Conservation (phyloP, 1,284 basidiomycete species). For the Mrakiaceae sp. region DNA sequence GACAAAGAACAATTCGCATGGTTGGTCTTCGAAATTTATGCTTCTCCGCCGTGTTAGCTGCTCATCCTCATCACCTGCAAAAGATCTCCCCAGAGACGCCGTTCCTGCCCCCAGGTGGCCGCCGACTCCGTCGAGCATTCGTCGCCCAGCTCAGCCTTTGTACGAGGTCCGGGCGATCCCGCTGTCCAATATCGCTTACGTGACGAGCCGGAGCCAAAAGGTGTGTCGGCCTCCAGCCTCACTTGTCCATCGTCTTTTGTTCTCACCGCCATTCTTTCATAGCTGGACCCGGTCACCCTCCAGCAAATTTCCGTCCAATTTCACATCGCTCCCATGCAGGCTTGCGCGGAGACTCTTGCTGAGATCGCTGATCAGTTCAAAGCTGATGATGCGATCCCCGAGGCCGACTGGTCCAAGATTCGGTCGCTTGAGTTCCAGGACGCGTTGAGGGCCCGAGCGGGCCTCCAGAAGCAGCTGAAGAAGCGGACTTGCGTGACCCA, state of each 20-base stretch:
- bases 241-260: constrained; percentile 12
- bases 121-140: constrained; percentile 38
- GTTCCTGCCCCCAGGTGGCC: constrained; percentile 59
- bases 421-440: constrained; percentile 90
- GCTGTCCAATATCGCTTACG: constrained; percentile 61
- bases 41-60: constrained; percentile 5
- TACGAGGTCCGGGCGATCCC: constrained; percentile 64
- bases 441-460: constrained; percentile 50
- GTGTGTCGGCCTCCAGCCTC: constrained; percentile 33
- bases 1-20: constrained; percentile 46
- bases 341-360: constrained; percentile 43
- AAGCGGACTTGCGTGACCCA: constrained; percentile 48
- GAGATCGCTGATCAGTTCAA: constrained; percentile 44
- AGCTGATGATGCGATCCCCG: constrained; percentile 44
- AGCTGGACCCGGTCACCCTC: constrained; percentile 52
- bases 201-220: constrained; percentile 62
- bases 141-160: constrained; percentile 38
- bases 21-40: constrained; percentile 33
- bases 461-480: constrained; percentile 39
- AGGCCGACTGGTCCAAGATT: constrained; percentile 74
- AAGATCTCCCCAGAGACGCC: background rate
- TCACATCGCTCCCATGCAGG: constrained; percentile 51
- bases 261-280: constrained; percentile 1
- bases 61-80: background rate
- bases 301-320: constrained; percentile 55